Evolutionary conservation across 2,329 filamentous ascomycete species (phyloP).

Genomic region (Metarhizium rileyi): DNA sequence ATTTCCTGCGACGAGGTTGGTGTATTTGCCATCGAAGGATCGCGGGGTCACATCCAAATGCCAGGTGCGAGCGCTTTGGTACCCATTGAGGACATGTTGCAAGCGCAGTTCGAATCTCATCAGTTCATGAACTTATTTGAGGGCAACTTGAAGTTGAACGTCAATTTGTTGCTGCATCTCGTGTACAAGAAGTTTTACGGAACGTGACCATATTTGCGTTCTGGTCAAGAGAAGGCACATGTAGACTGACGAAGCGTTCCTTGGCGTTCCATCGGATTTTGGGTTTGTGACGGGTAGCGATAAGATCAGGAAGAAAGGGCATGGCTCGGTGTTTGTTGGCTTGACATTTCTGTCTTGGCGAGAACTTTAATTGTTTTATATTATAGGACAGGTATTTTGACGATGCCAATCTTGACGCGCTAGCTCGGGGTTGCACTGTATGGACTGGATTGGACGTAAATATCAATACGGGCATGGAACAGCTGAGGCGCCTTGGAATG

Average conservation of each 20-base stretch:
- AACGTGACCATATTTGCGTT: slow-evolving; percentile 38
- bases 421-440: neutral
- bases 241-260: neutral
- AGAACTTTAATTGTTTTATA: neutral
- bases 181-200: slow-evolving; percentile 98
- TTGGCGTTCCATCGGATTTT: neutral
- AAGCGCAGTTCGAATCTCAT: slow-evolving; percentile 94
- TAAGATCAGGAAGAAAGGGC: neutral
- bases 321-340: slow-evolving; percentile 2
- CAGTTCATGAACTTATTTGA: slow-evolving; percentile 96
- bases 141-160: slow-evolving; percentile 75
- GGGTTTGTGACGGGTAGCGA: slow-evolving; percentile 1
- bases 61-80: slow-evolving; percentile 84
- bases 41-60: slow-evolving; percentile 86
- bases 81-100: slow-evolving; percentile 83
- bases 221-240: neutral
- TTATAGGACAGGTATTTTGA: neutral
- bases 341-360: neutral
- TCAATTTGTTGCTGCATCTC: slow-evolving; percentile 92
- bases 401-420: neutral
- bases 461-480: neutral
- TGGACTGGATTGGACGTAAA: neutral
- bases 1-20: slow-evolving; percentile 92
- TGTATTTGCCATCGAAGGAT: slow-evolving; percentile 86
- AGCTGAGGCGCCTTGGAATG: neutral